A percentile compares a stretch with the other conserved stretches of the same genome.
Evolutionary conservation across 164 flowering plant genomes (phyloP).

Genomic region (Macadamia tetraphylla): DNA sequence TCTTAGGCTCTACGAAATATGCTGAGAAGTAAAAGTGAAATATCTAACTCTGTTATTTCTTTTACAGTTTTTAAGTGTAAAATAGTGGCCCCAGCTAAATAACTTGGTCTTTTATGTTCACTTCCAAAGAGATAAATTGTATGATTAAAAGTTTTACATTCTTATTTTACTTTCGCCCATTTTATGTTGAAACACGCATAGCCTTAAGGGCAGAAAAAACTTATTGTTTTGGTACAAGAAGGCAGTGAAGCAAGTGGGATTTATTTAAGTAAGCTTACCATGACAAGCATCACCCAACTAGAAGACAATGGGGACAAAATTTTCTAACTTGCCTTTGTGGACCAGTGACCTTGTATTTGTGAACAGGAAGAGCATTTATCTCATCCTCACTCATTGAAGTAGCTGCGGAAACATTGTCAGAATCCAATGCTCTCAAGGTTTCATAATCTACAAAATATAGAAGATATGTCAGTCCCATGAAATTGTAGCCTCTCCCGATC

Average conservation of each 20-base stretch:
- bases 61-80: no score
- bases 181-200: no score
- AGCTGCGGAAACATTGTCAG: conserved; percentile 45
- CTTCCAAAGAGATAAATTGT: no score
- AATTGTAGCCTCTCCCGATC: background rate
- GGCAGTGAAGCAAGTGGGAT: background rate
- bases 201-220: no score
- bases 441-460: conserved; percentile 68
- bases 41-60: no score
- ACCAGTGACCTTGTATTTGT: conserved; percentile 60
- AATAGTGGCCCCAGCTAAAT: no score
- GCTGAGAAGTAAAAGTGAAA: no score
- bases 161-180: no score
- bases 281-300: background rate
- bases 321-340: conserved; percentile 42
- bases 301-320: background rate
- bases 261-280: background rate
- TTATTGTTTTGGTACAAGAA: no score
- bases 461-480: background rate
- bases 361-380: conserved; percentile 92
- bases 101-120: no score
- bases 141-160: no score
- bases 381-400: conserved; percentile 95
- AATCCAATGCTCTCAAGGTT: conserved; percentile 66
- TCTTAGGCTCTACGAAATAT: no score